A percentile compares a stretch with the other conserved stretches of the same genome.
Evolutionary conservation across 1,284 basidiomycete genomes (phyloP).

Genomic region (Ceratobasidium sp.): DNA sequence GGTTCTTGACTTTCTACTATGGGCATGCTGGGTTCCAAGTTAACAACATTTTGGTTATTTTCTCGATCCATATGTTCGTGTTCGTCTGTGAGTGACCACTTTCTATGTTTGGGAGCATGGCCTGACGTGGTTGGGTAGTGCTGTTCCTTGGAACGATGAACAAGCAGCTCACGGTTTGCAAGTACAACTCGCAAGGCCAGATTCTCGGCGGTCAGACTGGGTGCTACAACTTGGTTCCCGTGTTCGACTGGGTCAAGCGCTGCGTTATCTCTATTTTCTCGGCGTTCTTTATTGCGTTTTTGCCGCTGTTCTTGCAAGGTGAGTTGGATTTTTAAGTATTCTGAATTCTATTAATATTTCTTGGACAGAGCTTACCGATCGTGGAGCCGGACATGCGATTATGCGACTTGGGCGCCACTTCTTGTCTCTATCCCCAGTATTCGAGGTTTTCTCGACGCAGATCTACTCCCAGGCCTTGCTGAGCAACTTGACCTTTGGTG

Average conservation of each 20-base stretch:
- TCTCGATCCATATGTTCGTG: constrained; percentile 93
- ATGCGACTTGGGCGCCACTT: constrained; percentile 91
- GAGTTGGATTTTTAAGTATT: constrained; percentile 49
- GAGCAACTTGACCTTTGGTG: constrained; percentile 95
- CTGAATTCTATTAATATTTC: constrained; percentile 45
- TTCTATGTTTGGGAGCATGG: not conserved
- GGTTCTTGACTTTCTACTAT: constrained; percentile 99
- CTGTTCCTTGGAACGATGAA: constrained; percentile 93
- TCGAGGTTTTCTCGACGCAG: constrained; percentile 96
- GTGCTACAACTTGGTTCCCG: constrained; percentile 90
- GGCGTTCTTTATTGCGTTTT: constrained; percentile 94
- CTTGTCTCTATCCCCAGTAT: constrained; percentile 89
- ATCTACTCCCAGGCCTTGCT: too few species aligned
- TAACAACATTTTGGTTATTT: constrained; percentile 98
- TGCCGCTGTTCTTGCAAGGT: constrained; percentile 95
- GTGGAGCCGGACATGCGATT: constrained; percentile 88
- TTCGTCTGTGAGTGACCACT: constrained; percentile 77
- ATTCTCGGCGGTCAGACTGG: constrained; percentile 80
- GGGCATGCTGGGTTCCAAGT: constrained; percentile 99
- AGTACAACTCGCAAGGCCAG: constrained; percentile 75
- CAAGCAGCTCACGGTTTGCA: constrained; percentile 78
- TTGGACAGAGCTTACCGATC: constrained; percentile 85
- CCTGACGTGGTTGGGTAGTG: constrained; percentile 61
- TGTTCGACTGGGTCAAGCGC: constrained; percentile 92
- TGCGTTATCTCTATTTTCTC: constrained; percentile 97